Evolutionary conservation across 768 basidiomycete species (phyloP).

Genomic region (Brasilioporus rufonigricans): DNA sequence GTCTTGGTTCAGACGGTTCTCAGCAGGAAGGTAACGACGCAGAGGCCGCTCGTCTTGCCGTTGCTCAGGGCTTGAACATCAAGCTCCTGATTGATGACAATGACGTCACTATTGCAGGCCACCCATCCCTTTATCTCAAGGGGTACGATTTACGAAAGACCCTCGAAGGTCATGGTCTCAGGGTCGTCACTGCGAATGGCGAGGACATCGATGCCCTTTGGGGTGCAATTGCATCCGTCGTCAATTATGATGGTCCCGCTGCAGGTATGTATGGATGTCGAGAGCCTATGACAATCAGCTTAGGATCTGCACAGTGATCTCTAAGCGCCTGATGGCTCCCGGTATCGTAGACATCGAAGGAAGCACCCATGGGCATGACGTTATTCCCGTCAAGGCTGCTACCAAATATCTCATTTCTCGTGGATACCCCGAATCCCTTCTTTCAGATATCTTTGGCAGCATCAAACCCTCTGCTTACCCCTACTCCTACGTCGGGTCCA

Average conservation of each 20-base stretch:
- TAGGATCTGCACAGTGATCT: constrained; percentile 48
- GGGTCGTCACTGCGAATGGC: constrained; percentile 69
- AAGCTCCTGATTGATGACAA: constrained; percentile 90
- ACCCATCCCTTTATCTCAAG: constrained; percentile 82
- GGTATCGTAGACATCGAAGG: constrained; percentile 78
- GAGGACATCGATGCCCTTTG: constrained; percentile 81
- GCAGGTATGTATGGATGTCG: constrained; percentile 47
- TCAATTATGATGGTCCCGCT: constrained; percentile 70
- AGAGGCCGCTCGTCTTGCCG: constrained; percentile 84
- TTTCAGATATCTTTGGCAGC: constrained; percentile 52
- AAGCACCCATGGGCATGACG: constrained; percentile 78
- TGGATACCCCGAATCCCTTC: constrained; percentile 50
- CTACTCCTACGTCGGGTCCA: constrained; percentile 67
- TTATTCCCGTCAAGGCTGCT: constrained; percentile 79
- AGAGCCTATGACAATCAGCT: not conserved
- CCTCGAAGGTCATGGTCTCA: constrained; percentile 77
- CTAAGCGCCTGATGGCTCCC: constrained; percentile 68
- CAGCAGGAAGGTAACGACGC: constrained; percentile 93
- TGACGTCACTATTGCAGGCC: constrained; percentile 90
- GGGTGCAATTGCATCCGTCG: constrained; percentile 54
- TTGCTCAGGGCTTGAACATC: constrained; percentile 78
- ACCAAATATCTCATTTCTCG: constrained; percentile 67
- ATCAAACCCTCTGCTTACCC: constrained; percentile 59
- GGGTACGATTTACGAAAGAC: constrained; percentile 74
- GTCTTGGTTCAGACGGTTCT: constrained; percentile 86